phyloP scores from a whole-genome alignment of 2,329 filamentous ascomycete species.

The Aspergillus pseudoviridinutans region DNA sequence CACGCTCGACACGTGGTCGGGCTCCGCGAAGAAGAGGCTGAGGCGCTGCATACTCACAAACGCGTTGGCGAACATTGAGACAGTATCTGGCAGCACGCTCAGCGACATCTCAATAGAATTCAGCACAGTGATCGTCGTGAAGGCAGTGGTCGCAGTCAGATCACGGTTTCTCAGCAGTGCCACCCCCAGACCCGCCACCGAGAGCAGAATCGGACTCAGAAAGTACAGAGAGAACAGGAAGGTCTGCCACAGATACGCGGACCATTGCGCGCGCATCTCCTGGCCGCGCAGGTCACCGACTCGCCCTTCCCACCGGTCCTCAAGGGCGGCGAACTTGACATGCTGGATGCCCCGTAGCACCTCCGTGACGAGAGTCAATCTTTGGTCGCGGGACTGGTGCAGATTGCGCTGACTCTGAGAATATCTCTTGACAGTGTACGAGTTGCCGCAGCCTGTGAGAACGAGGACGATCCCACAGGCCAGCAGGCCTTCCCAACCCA shows the following conservation, averaged over 20 bases:
- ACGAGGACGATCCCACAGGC: no score
- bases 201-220: slow-evolving; percentile 66
- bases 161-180: slow-evolving; percentile 62
- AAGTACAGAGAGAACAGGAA: slow-evolving; percentile 66
- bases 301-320: slow-evolving; percentile 69
- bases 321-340: slow-evolving; percentile 78
- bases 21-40: no score
- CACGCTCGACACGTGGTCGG: no score
- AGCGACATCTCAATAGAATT: slow-evolving; percentile 55
- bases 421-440: slow-evolving; percentile 54
- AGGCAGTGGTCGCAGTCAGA: slow-evolving; percentile 68
- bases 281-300: slow-evolving; percentile 62
- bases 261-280: slow-evolving; percentile 65
- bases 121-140: slow-evolving; percentile 70
- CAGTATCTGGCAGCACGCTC: no score
- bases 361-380: slow-evolving; percentile 72
- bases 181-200: slow-evolving; percentile 64
- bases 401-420: slow-evolving; percentile 61
- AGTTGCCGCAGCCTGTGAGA: no score
- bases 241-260: slow-evolving; percentile 61
- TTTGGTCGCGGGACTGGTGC: slow-evolving; percentile 73
- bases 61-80: no score
- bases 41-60: no score
- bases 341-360: slow-evolving; percentile 75
- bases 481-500: no score